Conservation (phyloP, 768 basidiomycete species). For the Tremella mesenterica region DNA sequence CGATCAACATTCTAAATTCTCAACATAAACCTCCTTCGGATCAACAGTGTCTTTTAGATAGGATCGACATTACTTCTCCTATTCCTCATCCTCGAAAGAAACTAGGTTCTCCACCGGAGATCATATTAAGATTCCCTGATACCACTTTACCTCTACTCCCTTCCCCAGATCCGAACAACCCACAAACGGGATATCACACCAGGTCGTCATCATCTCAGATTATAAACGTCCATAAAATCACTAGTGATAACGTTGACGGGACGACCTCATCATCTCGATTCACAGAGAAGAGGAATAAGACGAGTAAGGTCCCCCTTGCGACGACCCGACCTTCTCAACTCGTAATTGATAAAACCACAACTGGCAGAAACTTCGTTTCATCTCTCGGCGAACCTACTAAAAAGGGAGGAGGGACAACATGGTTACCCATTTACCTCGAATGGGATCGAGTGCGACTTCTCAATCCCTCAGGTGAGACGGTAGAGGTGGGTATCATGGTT, state of each 20-base stretch:
- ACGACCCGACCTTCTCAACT: constrained; percentile 47
- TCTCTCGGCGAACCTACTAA: constrained; percentile 74
- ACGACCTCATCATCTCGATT: too few species aligned
- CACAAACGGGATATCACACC: too few species aligned
- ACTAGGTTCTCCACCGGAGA: constrained; percentile 54
- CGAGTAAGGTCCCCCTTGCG: not conserved
- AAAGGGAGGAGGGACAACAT: constrained; percentile 78
- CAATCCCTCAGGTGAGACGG: not conserved
- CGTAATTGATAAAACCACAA: constrained; percentile 43
- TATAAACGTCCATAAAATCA: too few species aligned
- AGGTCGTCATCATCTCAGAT: too few species aligned
- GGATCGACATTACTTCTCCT: constrained; percentile 73
- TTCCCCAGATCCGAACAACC: too few species aligned
- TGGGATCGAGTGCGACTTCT: constrained; percentile 68
- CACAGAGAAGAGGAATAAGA: too few species aligned
- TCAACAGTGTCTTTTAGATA: constrained; percentile 52
- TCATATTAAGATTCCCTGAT: constrained; percentile 7
- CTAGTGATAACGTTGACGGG: too few species aligned
- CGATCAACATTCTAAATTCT: too few species aligned
- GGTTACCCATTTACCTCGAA: constrained; percentile 88
- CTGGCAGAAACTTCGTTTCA: constrained; percentile 69
- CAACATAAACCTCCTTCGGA: constrained; percentile 50
- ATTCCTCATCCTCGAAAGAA: constrained; percentile 36
- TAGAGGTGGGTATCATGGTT: constrained; percentile 29
- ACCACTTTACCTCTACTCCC: constrained; percentile 11